phyloP scores from a whole-genome alignment of 345 rosid species.

The Anastatica hierochuntica region DNA sequence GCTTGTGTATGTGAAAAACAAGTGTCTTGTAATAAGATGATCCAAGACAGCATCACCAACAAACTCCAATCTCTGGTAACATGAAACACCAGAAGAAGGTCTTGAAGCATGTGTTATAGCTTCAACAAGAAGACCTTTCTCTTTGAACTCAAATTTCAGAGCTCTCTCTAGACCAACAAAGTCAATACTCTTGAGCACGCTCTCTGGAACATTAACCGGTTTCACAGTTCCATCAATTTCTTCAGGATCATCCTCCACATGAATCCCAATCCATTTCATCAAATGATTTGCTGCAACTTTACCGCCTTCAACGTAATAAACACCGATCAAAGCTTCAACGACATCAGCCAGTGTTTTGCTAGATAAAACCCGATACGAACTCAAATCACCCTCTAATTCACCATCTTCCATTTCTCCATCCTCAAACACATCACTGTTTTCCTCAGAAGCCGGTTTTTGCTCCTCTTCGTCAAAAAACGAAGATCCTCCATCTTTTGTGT shows the following conservation, averaged over 20 bases:
- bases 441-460: slow-evolving; percentile 26
- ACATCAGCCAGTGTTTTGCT: slow-evolving; percentile 98
- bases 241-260: slow-evolving; percentile 65
- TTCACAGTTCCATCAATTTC: slow-evolving; percentile 33
- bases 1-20: slow-evolving; percentile 83
- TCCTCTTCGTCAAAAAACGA: slow-evolving; percentile 56
- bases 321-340: slow-evolving; percentile 95
- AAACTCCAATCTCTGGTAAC: slow-evolving; percentile 93
- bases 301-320: slow-evolving; percentile 91
- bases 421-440: slow-evolving; percentile 32
- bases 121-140: slow-evolving; percentile 63
- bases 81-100: slow-evolving; percentile 87
- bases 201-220: slow-evolving; percentile 58
- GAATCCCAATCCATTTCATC: slow-evolving; percentile 93
- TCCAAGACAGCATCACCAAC: slow-evolving; percentile 98
- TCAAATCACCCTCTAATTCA: slow-evolving; percentile 83
- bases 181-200: slow-evolving; percentile 62
- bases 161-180: slow-evolving; percentile 70
- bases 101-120: slow-evolving; percentile 97
- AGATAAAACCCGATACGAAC: slow-evolving; percentile 90
- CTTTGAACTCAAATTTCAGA: slow-evolving; percentile 46
- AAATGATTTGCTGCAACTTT: slow-evolving; percentile 80
- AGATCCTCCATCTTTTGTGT: slow-evolving; percentile 68
- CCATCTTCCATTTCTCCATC: slow-evolving; percentile 89
- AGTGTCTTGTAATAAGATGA: slow-evolving; percentile 83